Percentiles rank a stretch among this genome's conserved stretches.
Conservation (phyloP, 2,329 filamentous ascomycete genomes). For the Ophiostoma angusticollis region DNA sequence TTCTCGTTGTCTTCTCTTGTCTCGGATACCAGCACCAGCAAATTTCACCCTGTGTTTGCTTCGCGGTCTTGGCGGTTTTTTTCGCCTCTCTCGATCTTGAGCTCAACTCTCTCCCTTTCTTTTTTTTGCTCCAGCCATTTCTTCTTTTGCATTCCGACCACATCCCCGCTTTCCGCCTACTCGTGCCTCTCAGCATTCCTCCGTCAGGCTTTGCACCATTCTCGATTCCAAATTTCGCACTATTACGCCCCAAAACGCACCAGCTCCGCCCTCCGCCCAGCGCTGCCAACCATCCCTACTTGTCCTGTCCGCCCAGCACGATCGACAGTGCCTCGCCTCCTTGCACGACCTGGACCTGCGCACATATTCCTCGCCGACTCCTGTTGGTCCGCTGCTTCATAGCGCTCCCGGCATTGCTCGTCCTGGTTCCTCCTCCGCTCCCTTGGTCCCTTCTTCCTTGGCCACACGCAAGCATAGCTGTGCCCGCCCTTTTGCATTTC, state of each 20-base stretch:
- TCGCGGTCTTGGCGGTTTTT: no score
- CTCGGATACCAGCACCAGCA: slow-evolving; percentile 3
- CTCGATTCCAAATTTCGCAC: slow-evolving; percentile 1
- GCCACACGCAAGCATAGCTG: background rate
- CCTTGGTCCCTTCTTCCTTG: slow-evolving; percentile 8
- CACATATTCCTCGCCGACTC: background rate
- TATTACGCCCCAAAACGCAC: background rate
- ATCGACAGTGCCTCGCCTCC: slow-evolving; percentile 11
- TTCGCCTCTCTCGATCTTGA: background rate
- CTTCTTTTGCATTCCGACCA: background rate
- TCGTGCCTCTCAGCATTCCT: slow-evolving; percentile 6
- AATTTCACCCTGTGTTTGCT: background rate
- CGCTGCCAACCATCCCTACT: slow-evolving; percentile 6
- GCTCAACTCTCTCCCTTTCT: background rate
- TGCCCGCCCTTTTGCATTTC: background rate
- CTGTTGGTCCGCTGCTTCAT: background rate
- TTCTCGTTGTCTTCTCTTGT: background rate
- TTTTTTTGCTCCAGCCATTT: background rate
- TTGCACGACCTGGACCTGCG: slow-evolving; percentile 2
- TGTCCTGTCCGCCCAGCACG: slow-evolving; percentile 5
- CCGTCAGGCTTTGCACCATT: slow-evolving; percentile 1
- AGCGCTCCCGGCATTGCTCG: background rate
- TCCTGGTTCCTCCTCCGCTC: background rate
- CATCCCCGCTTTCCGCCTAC: slow-evolving; percentile 1
- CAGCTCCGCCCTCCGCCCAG: background rate